phyloP scores from a whole-genome alignment of 257 asterid species.

The Nyctanthes arbortristis region DNA sequence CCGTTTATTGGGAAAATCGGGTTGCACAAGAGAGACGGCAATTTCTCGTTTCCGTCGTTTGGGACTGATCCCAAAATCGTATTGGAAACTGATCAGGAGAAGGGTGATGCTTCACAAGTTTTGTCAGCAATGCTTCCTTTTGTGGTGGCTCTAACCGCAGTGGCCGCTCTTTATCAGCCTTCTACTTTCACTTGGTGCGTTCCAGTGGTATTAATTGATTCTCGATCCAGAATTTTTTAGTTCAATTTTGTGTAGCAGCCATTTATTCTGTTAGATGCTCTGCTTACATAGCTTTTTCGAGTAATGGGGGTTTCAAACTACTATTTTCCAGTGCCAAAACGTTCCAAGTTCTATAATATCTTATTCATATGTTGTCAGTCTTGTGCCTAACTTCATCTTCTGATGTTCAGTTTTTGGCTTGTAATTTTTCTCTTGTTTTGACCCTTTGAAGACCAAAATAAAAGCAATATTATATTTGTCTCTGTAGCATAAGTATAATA shows the following conservation, averaged over 20 bases:
- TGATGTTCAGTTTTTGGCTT: neutral
- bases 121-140: slow-evolving; percentile 86
- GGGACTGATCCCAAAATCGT: slow-evolving; percentile 44
- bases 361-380: neutral
- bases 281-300: neutral
- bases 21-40: slow-evolving; percentile 78
- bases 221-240: neutral
- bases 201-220: neutral
- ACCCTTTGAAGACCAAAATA: slow-evolving; percentile 5
- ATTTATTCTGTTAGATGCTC: neutral
- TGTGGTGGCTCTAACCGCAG: slow-evolving; percentile 86
- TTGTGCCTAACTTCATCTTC: neutral
- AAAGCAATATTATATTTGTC: neutral
- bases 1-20: slow-evolving; percentile 86
- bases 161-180: slow-evolving; percentile 85
- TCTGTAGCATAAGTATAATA: neutral
- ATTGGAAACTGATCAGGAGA: slow-evolving; percentile 43
- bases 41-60: slow-evolving; percentile 67
- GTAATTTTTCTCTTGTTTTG: neutral
- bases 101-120: slow-evolving; percentile 57
- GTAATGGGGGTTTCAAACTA: neutral
- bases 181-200: slow-evolving; percentile 93
- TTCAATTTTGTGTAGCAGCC: neutral
- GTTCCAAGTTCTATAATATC: neutral
- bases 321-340: neutral